phyloP scores from a whole-genome alignment of 495 filamentous ascomycete genomes.

The Letharia lupina region DNA sequence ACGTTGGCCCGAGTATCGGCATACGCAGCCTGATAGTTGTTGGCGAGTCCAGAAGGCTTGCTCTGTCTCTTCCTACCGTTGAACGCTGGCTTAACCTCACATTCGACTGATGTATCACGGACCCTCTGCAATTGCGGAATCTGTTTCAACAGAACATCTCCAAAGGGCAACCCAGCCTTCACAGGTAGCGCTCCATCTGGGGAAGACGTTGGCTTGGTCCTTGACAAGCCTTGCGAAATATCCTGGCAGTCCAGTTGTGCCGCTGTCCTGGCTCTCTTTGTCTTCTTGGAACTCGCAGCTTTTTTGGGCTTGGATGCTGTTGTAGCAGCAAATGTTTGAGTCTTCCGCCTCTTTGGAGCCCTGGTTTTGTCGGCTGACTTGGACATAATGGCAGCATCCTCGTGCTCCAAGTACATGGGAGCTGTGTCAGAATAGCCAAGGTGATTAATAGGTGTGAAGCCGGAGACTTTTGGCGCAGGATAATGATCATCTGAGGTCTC shows the following conservation, averaged over 20 bases:
- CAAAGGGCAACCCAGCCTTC: slow-evolving; percentile 2
- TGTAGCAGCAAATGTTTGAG: slow-evolving; percentile 3
- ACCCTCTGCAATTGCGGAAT: background rate
- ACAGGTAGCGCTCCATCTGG: background rate
- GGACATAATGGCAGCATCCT: background rate
- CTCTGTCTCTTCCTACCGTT: background rate
- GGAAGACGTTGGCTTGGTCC: slow-evolving; percentile 9
- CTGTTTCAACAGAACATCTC: background rate
- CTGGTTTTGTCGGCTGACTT: background rate
- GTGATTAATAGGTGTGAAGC: slow-evolving; percentile 21
- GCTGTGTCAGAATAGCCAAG: background rate
- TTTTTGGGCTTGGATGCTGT: slow-evolving; percentile 6
- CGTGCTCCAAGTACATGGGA: background rate
- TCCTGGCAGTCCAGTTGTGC: slow-evolving; percentile 3
- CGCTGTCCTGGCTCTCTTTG: slow-evolving; percentile 7
- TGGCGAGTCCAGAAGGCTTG: background rate
- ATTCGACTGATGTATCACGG: background rate
- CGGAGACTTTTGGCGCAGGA: background rate
- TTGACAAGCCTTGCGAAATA: slow-evolving; percentile 8
- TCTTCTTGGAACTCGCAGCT: background rate
- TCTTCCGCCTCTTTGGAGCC: slow-evolving; percentile 4
- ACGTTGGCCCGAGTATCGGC: background rate
- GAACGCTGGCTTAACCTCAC: background rate
- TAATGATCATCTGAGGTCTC: background rate
- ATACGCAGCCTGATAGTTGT: slow-evolving; percentile 6